These are phyloP conservation scores for Phlebiopsis gigantea DNA, from an alignment of 768 basidiomycete genomes.

Conservation along the genomic window DNA sequence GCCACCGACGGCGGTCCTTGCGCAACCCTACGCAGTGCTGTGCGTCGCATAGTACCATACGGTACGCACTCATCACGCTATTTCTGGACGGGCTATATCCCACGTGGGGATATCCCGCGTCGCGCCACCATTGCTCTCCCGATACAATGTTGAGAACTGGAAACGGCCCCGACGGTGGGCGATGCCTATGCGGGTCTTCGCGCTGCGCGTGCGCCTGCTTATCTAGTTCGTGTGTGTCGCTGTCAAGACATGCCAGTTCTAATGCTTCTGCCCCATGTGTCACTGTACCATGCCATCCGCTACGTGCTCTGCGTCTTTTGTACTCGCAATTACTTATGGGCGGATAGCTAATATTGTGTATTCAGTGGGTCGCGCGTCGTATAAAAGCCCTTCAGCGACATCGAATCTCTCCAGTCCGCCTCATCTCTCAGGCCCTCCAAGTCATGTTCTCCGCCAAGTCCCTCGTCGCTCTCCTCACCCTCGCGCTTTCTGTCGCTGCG, in stretches of 20 bases:
- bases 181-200: too few species aligned
- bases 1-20: too few species aligned
- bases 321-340: background rate
- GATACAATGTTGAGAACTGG: too few species aligned
- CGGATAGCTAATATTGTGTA: background rate
- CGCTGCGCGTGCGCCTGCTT: background rate
- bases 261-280: background rate
- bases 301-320: background rate
- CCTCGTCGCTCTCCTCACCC: conserved; percentile 21
- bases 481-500: conserved; percentile 20
- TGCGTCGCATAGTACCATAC: too few species aligned
- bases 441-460: conserved; percentile 19
- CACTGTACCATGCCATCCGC: background rate
- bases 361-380: background rate
- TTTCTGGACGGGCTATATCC: too few species aligned
- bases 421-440: background rate
- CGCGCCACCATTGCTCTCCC: too few species aligned
- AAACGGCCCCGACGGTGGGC: too few species aligned
- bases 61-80: too few species aligned
- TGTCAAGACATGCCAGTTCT: background rate
- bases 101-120: too few species aligned
- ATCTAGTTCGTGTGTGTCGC: background rate
- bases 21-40: too few species aligned
- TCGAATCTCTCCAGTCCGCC: conserved; percentile 2
- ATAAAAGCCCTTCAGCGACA: background rate